Conservation (phyloP, 805 yeast species). For the Lipomyces mesembrius region DNA sequence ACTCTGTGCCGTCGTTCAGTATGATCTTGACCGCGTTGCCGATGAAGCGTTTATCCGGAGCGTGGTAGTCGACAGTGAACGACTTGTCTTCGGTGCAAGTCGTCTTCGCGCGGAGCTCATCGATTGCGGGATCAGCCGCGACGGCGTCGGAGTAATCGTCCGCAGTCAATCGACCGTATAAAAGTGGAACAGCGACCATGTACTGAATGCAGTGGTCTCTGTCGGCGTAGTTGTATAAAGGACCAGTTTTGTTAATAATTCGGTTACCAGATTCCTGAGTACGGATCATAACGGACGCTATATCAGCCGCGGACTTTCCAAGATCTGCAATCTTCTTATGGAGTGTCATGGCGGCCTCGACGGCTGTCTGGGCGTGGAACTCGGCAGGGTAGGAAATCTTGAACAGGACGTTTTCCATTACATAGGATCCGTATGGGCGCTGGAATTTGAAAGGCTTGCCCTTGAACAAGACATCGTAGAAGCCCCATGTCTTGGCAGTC, state of each 20-base stretch:
- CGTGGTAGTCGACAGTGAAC: conserved; percentile 59
- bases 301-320: conserved; percentile 56
- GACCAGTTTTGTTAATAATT: conserved; percentile 64
- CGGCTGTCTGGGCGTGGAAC: conserved; percentile 69
- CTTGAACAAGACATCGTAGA: conserved; percentile 63
- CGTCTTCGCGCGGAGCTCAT: conserved; percentile 59
- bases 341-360: conserved; percentile 59
- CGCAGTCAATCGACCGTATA: conserved; percentile 61
- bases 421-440: conserved; percentile 59
- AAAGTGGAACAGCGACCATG: conserved; percentile 63
- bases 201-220: conserved; percentile 69
- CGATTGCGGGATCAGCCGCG: conserved; percentile 59
- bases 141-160: conserved; percentile 59
- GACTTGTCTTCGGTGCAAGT: conserved; percentile 56
- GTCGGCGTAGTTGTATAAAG: conserved; percentile 65
- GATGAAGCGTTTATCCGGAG: conserved; percentile 60
- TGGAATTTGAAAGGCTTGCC: conserved; percentile 60
- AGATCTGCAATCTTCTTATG: conserved; percentile 47
- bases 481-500: conserved; percentile 65
- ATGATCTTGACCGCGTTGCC: conserved; percentile 60
- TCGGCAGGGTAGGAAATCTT: conserved; percentile 69
- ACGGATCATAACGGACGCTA: conserved; percentile 55
- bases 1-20: conserved; percentile 57
- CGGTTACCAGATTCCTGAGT: conserved; percentile 67
- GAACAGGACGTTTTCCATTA: conserved; percentile 65